Conservation (phyloP, 78 protist species). For the Ministeria vibrans region DNA sequence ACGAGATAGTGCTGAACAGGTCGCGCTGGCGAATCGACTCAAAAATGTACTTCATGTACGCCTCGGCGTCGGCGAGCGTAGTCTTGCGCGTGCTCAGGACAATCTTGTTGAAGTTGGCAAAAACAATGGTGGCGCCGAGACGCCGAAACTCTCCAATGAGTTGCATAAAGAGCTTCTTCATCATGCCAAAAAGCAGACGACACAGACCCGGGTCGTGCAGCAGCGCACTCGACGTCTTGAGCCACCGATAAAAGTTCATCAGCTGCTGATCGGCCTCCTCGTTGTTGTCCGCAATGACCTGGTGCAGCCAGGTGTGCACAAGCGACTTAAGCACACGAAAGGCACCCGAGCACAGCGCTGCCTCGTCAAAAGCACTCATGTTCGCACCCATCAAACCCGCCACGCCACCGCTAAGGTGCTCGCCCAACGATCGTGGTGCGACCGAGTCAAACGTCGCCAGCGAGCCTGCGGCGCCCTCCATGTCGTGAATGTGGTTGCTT, state of each 20-base stretch:
- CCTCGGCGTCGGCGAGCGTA: conserved; percentile 46
- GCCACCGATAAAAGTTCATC: conserved; percentile 80
- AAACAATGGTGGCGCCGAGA: conserved; percentile 61
- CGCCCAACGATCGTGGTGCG: neutral
- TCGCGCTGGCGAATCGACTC: conserved; percentile 35
- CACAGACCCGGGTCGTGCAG: conserved; percentile 69
- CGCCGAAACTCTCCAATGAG: conserved; percentile 48
- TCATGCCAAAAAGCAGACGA: conserved; percentile 51
- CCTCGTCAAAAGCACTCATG: conserved; percentile 3
- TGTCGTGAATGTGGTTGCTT: neutral
- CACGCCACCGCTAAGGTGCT: neutral
- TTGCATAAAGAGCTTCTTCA: conserved; percentile 70
- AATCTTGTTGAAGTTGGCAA: conserved; percentile 56
- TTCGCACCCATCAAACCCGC: neutral
- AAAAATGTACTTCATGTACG: conserved; percentile 43
- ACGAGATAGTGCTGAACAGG: conserved; percentile 38
- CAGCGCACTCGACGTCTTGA: conserved; percentile 42
- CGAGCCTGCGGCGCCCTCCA: neutral
- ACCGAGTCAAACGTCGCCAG: neutral
- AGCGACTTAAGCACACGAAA: conserved; percentile 45
- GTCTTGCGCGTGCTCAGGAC: conserved; percentile 62
- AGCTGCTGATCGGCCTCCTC: conserved; percentile 47
- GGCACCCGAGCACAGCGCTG: conserved; percentile 12
- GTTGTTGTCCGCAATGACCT: conserved; percentile 9
- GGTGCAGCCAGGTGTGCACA: conserved; percentile 54